Base-by-base conservation (phyloP, 2,329 filamentous ascomycete species). In the Aspergillus novoparasiticus region DNA sequence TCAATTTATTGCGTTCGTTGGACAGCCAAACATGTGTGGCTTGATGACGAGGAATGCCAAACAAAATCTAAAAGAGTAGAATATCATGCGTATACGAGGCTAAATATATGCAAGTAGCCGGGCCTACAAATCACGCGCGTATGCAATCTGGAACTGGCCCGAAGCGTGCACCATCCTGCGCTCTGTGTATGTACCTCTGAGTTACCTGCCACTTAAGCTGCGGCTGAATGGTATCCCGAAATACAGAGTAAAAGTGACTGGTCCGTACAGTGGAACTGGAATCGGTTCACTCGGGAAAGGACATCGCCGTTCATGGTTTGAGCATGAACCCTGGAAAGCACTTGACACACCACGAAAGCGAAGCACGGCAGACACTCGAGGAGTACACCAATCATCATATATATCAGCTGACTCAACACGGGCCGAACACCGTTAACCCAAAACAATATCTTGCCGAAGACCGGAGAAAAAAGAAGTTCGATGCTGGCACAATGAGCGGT, bases 51-150 rank as follows among this genome's bases (percentile, higher is more conserved):
- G 56, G 32, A 45, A 57, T 32, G 39, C 46, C 23, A 50, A 50
- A 50, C 39, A 54, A 16, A 43, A 43, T 19, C 11, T n/a, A 26
- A 19, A 32, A 41, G 9, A 28, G n/a, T 48, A 28, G 26, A n/a
- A n/a, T 50, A n/a, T 48, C 28, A 36, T 23, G 51, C 41, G 30
- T 61, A 43, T 30, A 60, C 51, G 46, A 61, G 58, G 57, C 58
- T 63, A 60, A 56, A 21, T 32, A 50, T 12, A 68, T 76, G 73
- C 73, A 76, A 66, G 70, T 66, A 70, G 57, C 70, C 73, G 70
- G 34, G 6, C 61, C 39, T 61, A 32, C 59, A 64, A 65, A 76
- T 75, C 73, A 75, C 72, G 65, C 71, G 66, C 68, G 68, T 51
- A 51, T 65, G 55, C 64, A 57, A 71, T 70, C 68, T 64, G 54